Conservation (phyloP, 176 grass and related monocot species). For the Poa annua region DNA sequence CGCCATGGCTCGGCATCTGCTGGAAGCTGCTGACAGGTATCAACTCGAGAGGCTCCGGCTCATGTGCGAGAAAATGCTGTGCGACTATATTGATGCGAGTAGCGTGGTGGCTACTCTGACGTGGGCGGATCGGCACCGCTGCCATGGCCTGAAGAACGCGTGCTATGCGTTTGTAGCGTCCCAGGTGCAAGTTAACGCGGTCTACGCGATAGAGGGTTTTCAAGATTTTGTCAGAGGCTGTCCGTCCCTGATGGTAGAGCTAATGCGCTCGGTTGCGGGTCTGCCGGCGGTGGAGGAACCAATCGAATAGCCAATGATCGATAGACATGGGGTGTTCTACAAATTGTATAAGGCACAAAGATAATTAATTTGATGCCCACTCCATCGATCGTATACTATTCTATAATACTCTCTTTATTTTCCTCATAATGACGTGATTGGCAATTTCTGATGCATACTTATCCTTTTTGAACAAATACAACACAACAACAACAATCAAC, state of each 20-base stretch:
- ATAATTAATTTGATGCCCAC: too few species aligned
- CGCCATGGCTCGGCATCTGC: neutral
- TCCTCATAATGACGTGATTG: too few species aligned
- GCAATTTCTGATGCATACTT: too few species aligned
- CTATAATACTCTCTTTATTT: too few species aligned
- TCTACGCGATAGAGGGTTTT: neutral
- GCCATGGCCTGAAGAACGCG: neutral
- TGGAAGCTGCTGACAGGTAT: neutral
- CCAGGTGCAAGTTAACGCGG: neutral
- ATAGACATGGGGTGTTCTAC: too few species aligned
- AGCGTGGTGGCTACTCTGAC: neutral
- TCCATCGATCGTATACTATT: too few species aligned
- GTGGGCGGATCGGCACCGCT: neutral
- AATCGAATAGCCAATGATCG: too few species aligned
- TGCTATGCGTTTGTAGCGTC: neutral
- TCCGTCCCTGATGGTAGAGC: neutral
- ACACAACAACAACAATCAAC: too few species aligned
- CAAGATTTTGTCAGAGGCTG: neutral
- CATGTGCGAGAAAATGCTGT: neutral
- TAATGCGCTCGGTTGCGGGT: too few species aligned
- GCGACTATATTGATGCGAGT: neutral
- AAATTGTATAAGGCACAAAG: too few species aligned
- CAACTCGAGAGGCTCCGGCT: neutral
- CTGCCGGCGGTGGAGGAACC: too few species aligned
- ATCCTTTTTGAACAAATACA: too few species aligned